Conservation (phyloP, 495 filamentous ascomycete genomes). For the Chaetomidium leptoderma region DNA sequence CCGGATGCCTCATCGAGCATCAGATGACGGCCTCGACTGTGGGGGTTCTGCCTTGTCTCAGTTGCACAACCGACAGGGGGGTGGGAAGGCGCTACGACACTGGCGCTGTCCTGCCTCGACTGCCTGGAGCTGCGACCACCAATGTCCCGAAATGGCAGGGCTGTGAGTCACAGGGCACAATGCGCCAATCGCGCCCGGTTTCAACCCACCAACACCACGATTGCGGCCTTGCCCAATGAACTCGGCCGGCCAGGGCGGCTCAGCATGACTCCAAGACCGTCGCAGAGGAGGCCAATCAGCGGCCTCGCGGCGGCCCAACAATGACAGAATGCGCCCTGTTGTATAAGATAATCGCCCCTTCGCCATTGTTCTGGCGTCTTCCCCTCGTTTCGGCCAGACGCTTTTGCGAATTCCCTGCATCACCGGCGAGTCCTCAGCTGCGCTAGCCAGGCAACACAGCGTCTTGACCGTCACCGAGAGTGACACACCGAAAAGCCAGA, state of each 20-base stretch:
- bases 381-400: constrained; percentile 11
- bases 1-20: not conserved
- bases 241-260: not conserved
- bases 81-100: not conserved
- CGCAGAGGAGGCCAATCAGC: constrained; percentile 1
- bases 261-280: constrained; percentile 4
- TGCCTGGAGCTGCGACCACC: constrained; percentile 12
- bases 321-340: constrained; percentile 3
- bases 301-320: not conserved
- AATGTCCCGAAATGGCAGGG: not conserved
- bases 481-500: not conserved
- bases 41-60: constrained; percentile 16
- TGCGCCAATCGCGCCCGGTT: not conserved
- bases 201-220: constrained; percentile 1
- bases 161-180: constrained; percentile 4
- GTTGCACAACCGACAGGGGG: constrained; percentile 1
- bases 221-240: not conserved
- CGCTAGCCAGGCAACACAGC: not conserved
- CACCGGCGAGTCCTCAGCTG: constrained; percentile 12
- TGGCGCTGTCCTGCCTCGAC: too few species aligned
- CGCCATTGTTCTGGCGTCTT: constrained; percentile 1
- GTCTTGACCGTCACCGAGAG: not conserved
- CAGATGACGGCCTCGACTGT: not conserved
- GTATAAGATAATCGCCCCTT: constrained; percentile 5
- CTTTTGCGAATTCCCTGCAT: not conserved